These are phyloP conservation scores for Carpinus fangiana DNA, from an alignment of 306 rosid species.

Conservation along the genomic window DNA sequence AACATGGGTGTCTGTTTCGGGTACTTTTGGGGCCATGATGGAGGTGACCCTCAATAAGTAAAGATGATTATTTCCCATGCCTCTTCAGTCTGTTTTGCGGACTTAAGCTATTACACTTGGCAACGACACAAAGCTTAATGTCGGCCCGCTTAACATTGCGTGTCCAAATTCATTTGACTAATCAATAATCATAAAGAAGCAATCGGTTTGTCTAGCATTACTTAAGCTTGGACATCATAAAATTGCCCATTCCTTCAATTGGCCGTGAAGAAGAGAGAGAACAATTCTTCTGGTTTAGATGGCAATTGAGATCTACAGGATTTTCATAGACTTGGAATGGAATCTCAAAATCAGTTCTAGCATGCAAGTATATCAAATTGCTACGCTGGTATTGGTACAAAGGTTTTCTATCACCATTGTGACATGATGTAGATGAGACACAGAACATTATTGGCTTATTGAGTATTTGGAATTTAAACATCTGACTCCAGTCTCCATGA, in stretches of 20 bases:
- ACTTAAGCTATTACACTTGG: conserved; percentile 12
- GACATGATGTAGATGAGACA: background rate
- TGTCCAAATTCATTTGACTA: background rate
- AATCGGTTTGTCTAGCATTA: background rate
- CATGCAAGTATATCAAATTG: background rate
- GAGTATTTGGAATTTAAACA: background rate
- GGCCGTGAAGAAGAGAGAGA: background rate
- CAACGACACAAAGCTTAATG: background rate
- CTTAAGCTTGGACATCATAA: background rate
- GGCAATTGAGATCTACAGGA: background rate
- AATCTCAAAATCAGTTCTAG: background rate
- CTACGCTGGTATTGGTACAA: background rate
- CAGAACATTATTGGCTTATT: background rate
- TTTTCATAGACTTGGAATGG: background rate
- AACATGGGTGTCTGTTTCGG: background rate
- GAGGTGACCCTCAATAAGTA: background rate
- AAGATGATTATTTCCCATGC: background rate
- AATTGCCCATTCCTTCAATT: background rate
- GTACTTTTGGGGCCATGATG: background rate
- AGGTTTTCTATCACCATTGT: background rate
- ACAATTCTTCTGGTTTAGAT: background rate
- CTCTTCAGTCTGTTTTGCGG: conserved; percentile 3
- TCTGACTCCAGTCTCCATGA: background rate
- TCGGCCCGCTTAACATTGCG: background rate
- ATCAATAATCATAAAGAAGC: background rate